Evolutionary conservation across 1,284 basidiomycete genomes (phyloP), one percentile per base, ranked within the genome.

Genomic region (Porodaedalea pini): DNA sequence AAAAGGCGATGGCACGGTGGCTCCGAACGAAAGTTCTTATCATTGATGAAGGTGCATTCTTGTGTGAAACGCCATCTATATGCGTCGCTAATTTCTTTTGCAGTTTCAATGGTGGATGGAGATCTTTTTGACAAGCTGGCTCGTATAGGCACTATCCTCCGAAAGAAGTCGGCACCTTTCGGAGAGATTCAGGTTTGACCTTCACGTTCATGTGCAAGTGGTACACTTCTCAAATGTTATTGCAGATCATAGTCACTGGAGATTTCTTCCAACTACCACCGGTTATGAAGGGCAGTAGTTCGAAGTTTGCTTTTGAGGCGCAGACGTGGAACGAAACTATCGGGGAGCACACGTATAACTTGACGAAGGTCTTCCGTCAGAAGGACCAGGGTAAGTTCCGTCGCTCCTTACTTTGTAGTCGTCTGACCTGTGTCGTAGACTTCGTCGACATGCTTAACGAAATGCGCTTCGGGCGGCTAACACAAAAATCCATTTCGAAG

Each of bases 201-300:
- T 19, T 27, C 11, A 4, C n/a, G 56, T 13, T 56, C 15, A 15
- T 41, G 3, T 8, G 2, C 8, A 10, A 25, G 21, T 23, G 4
- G 17, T 11, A 7, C 4, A 13, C 17, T 49, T 15, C 27, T 34
- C 25, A 19, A 19, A n/a, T 32, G 29, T 4, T 39, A 52, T 31
- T 59, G 0, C 70, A 87, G 86, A 74, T 99, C 59, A 83, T 95
- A 61, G 79, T 97, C 11, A 95, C 93, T 0, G 95, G 95, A 21
- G 95, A 99, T 69, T 99, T 98, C 73, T 97, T 93, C 73, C 95
- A 99, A 71, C 77, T 99, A 4, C 97, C 97, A 1, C 96, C 97
- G 0, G 94, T 99, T 10, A 80, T 78, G 13, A 80, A 80, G 62
- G 70, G 70, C n/a, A 69, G 70, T 3, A 44, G 52, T 29, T 59